Conservation (phyloP, 148 eudicot species). For the Mesembryanthemum crystallinum region DNA sequence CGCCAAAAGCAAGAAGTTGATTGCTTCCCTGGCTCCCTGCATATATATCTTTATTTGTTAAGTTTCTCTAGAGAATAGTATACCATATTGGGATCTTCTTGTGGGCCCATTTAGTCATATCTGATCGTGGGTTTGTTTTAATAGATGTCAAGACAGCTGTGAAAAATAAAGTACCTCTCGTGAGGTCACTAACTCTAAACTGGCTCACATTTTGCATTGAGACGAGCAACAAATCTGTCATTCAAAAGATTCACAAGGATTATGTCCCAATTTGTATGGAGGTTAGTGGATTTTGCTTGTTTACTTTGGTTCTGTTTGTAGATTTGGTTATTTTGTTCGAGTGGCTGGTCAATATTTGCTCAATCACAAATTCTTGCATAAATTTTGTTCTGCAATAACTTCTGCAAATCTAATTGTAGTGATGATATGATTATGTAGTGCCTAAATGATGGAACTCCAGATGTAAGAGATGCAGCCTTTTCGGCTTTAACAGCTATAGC, state of each 20-base stretch:
- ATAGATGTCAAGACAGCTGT: slow-evolving; percentile 83
- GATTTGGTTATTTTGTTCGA: background rate
- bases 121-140: slow-evolving; percentile 17
- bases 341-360: background rate
- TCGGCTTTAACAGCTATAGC: slow-evolving; percentile 93
- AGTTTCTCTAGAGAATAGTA: background rate
- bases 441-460: slow-evolving; percentile 98
- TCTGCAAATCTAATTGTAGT: background rate
- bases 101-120: background rate
- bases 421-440: slow-evolving; percentile 39
- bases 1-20: background rate
- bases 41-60: background rate
- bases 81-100: background rate
- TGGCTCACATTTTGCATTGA: slow-evolving; percentile 94
- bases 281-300: slow-evolving; percentile 45
- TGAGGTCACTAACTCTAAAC: slow-evolving; percentile 76
- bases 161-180: slow-evolving; percentile 96
- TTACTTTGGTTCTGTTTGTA: background rate
- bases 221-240: slow-evolving; percentile 72
- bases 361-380: background rate
- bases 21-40: background rate
- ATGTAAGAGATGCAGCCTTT: slow-evolving; percentile 98
- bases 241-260: slow-evolving; percentile 91
- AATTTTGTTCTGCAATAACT: background rate
- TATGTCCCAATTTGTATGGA: slow-evolving; percentile 98